Evolutionary conservation across 2,329 filamentous ascomycete genomes (phyloP).

Genomic region (Talaromyces sp.): DNA sequence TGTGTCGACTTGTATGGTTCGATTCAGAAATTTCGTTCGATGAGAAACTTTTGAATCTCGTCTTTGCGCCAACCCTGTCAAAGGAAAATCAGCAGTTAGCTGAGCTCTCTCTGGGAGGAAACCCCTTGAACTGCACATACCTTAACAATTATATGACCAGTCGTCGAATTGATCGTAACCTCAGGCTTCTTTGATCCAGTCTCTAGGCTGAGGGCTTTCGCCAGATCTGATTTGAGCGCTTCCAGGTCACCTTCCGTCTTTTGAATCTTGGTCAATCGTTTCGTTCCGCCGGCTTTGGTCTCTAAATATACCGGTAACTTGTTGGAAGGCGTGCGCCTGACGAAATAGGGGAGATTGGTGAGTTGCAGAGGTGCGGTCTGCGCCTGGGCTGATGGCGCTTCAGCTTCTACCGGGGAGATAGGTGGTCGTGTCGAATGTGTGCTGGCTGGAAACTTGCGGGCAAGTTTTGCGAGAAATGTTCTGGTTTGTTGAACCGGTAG

Average conservation of each 20-base stretch:
- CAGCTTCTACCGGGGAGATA: not conserved
- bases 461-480: slow-evolving; percentile 37
- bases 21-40: slow-evolving; percentile 43
- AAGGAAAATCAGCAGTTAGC: not conserved
- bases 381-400: slow-evolving; percentile 12
- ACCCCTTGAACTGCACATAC: slow-evolving; percentile 44
- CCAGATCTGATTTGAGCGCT: slow-evolving; percentile 62
- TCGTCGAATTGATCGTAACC: slow-evolving; percentile 56
- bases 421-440: slow-evolving; percentile 25
- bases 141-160: slow-evolving; percentile 71
- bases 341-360: slow-evolving; percentile 60
- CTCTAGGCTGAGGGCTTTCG: slow-evolving; percentile 55
- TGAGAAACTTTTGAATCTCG: slow-evolving; percentile 48
- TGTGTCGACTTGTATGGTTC: slow-evolving; percentile 5
- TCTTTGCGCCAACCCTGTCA: slow-evolving; percentile 49
- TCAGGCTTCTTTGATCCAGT: slow-evolving; percentile 35
- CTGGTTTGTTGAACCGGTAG: slow-evolving; percentile 31
- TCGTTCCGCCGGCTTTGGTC: slow-evolving; percentile 70
- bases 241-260: slow-evolving; percentile 71
- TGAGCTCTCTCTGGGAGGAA: slow-evolving; percentile 17
- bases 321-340: slow-evolving; percentile 66
- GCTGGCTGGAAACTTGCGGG: slow-evolving; percentile 31
- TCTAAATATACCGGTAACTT: slow-evolving; percentile 74
- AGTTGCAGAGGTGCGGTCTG: slow-evolving; percentile 29
- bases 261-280: slow-evolving; percentile 69